phyloP scores from a whole-genome alignment of 140 eudicot species.

The Bidens hawaiensis region DNA sequence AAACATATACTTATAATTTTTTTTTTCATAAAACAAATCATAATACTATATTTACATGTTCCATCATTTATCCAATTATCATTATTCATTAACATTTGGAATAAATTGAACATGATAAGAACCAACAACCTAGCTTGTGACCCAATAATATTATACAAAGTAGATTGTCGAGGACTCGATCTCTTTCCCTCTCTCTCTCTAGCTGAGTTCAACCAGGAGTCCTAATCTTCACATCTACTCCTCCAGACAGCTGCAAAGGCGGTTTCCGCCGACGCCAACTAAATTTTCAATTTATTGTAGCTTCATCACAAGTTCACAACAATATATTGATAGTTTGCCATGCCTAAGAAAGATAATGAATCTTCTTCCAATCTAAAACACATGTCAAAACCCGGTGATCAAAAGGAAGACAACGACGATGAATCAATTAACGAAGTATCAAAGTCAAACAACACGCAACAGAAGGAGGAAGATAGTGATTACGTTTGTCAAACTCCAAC shows the following conservation, averaged over 20 bases:
- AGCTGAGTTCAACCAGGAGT: background rate
- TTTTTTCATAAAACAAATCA: no score
- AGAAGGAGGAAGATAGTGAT: background rate
- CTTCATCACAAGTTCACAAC: background rate
- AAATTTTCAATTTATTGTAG: background rate
- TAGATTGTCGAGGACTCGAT: background rate
- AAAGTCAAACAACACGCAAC: slow-evolving; percentile 15
- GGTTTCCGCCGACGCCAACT: no score
- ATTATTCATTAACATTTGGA: background rate
- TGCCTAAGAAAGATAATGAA: background rate
- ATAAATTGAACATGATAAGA: background rate
- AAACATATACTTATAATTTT: no score
- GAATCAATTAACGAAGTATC: slow-evolving; percentile 7
- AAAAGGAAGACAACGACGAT: slow-evolving; percentile 1
- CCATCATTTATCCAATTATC: background rate
- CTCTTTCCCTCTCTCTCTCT: background rate
- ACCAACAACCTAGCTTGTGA: background rate
- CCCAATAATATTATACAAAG: background rate
- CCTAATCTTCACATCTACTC: no score
- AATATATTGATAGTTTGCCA: no score
- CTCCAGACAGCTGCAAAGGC: no score
- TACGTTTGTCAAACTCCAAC: slow-evolving; percentile 25
- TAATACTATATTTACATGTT: background rate
- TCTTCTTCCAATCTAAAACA: background rate
- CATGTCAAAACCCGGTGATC: slow-evolving; percentile 8